Conservation (phyloP, 179 eudicot species). For the Drosera spatulata region DNA sequence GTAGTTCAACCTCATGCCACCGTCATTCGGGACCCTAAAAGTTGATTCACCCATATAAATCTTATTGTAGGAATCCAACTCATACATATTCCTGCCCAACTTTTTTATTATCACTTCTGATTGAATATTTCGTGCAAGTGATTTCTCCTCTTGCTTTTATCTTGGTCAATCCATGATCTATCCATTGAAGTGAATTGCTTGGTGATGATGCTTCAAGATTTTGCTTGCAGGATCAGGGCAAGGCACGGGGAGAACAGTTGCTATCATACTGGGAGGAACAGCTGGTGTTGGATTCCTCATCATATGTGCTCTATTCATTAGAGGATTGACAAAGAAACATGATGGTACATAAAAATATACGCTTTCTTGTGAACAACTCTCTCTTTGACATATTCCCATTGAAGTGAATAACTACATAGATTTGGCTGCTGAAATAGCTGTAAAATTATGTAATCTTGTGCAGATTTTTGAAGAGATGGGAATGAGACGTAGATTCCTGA, state of each 20-base stretch:
- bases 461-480: conserved; percentile 46
- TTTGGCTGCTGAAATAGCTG: conserved; percentile 6
- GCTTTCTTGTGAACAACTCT: neutral
- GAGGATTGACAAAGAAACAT: conserved; percentile 62
- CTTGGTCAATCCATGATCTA: neutral
- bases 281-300: conserved; percentile 76
- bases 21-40: too few relatives aligned
- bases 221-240: conserved; percentile 39
- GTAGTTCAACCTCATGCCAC: too few relatives aligned
- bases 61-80: too few relatives aligned
- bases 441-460: conserved; percentile 19
- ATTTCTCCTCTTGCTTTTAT: neutral
- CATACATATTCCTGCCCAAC: too few relatives aligned
- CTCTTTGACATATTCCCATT: conserved; percentile 1
- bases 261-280: conserved; percentile 89
- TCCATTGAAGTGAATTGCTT: neutral
- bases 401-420: neutral
- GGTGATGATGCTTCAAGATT: conserved; percentile 8
- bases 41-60: too few relatives aligned
- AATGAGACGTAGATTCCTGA: conserved; percentile 13
- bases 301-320: conserved; percentile 51
- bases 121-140: too few relatives aligned
- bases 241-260: conserved; percentile 77
- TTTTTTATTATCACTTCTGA: too few relatives aligned
- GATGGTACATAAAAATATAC: conserved; percentile 43